A percentile compares a stretch with the other conserved stretches of the same genome.
These are phyloP conservation scores for Calendula officinalis DNA, from an alignment of 129 eudicot genomes.

Conservation along the genomic window DNA sequence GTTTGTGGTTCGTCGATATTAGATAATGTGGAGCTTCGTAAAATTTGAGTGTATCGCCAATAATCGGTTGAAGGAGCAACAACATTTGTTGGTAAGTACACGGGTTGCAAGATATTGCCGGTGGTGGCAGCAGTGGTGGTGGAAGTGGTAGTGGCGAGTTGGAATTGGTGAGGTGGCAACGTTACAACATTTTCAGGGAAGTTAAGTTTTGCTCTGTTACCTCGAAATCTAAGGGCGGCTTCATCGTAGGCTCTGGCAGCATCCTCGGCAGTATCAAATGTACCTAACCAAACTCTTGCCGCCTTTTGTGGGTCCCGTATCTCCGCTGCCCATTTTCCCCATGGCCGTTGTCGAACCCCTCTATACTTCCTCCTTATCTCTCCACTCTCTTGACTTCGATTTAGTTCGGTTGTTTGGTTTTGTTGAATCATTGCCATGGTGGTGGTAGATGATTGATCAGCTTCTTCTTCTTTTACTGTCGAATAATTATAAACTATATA, in stretches of 20 bases:
- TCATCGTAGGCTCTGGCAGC: slow-evolving; percentile 92
- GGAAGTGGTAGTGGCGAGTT: slow-evolving; percentile 17
- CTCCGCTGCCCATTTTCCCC: slow-evolving; percentile 99
- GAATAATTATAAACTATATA: too few relatives aligned
- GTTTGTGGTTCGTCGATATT: slow-evolving; percentile 26
- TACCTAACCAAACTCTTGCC: slow-evolving; percentile 87
- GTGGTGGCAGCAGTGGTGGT: slow-evolving; percentile 14
- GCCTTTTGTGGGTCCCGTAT: slow-evolving; percentile 94
- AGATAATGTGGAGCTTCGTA: slow-evolving; percentile 38
- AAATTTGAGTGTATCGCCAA: slow-evolving; percentile 67
- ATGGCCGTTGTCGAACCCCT: slow-evolving; percentile 92
- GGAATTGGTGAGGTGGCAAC: slow-evolving; percentile 33
- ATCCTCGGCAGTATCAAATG: slow-evolving; percentile 86
- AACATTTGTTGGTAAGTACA: too few relatives aligned
- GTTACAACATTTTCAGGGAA: slow-evolving; percentile 77
- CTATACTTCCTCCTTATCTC: slow-evolving; percentile 67
- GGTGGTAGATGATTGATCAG: not conserved
- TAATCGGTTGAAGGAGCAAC: slow-evolving; percentile 36
- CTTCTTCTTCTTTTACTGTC: slow-evolving; percentile 37
- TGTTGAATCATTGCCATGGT: not conserved
- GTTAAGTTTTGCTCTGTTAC: slow-evolving; percentile 81
- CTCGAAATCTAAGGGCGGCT: slow-evolving; percentile 81
- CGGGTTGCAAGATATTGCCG: slow-evolving; percentile 4
- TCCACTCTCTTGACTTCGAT: slow-evolving; percentile 38
- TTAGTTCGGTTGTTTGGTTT: not conserved